These are phyloP conservation scores for Avicennia marina DNA, from an alignment of 257 asterid species.

Conservation along the genomic window DNA sequence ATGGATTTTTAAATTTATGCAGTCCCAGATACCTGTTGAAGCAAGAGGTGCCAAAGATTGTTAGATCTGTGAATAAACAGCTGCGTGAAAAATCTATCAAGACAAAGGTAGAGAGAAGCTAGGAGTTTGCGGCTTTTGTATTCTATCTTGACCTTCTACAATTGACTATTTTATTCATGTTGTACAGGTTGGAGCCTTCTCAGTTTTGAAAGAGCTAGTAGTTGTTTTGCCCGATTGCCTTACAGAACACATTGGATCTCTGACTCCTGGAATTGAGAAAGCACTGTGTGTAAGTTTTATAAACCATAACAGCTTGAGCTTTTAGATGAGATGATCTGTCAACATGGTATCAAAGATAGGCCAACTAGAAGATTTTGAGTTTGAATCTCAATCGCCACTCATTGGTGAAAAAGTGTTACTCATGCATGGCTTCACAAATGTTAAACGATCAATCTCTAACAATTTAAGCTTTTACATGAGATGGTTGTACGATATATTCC, in stretches of 20 bases:
- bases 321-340: no score
- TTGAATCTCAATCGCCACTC: no score
- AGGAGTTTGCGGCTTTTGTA: constrained; percentile 11
- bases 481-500: no score
- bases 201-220: constrained; percentile 88
- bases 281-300: constrained; percentile 83
- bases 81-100: constrained; percentile 90
- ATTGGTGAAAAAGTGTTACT: no score
- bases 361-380: no score
- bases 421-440: no score
- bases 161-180: constrained; percentile 11
- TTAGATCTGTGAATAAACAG: constrained; percentile 90
- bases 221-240: constrained; percentile 98
- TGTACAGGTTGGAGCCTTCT: constrained; percentile 93
- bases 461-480: no score
- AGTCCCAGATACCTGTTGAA: constrained; percentile 93
- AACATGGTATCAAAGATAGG: no score
- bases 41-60: constrained; percentile 96
- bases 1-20: constrained; percentile 27
- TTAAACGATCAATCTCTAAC: no score
- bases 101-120: constrained; percentile 62
- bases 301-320: no score
- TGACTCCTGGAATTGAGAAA: constrained; percentile 92
- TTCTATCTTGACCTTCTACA: constrained; percentile 10
- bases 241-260: constrained; percentile 95